These are phyloP conservation scores for Willaertia magna DNA, from an alignment of 208 protist species.

Conservation along the genomic window DNA sequence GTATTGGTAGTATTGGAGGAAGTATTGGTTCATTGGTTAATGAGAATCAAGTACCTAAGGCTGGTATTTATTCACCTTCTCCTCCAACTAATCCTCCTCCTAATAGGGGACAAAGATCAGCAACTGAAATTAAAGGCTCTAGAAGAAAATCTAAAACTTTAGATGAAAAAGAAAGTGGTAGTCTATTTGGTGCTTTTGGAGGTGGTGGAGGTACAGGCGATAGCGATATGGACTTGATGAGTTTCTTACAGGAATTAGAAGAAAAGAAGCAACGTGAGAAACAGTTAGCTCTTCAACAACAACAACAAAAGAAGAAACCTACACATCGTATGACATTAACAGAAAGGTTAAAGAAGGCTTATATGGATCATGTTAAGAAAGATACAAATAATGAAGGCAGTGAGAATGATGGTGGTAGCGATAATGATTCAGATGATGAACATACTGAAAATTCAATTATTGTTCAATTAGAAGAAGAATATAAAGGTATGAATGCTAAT, in stretches of 20 bases:
- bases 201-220: too few species aligned
- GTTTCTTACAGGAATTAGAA: background rate
- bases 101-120: background rate
- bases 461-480: background rate
- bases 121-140: background rate
- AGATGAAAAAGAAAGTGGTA: background rate
- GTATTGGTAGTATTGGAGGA: too few species aligned
- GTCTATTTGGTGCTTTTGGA: too few species aligned
- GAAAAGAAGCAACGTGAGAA: background rate
- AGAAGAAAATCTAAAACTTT: background rate
- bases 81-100: background rate
- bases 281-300: background rate
- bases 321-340: background rate
- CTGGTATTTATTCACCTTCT: background rate
- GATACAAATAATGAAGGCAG: background rate
- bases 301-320: background rate
- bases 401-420: background rate
- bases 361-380: background rate
- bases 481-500: background rate
- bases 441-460: background rate
- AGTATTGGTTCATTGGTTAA: too few species aligned
- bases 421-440: background rate
- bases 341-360: background rate
- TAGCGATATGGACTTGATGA: background rate
- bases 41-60: background rate